Conservation (phyloP, 164 flowering plant genomes). For the Nymphaea thermarum region DNA sequence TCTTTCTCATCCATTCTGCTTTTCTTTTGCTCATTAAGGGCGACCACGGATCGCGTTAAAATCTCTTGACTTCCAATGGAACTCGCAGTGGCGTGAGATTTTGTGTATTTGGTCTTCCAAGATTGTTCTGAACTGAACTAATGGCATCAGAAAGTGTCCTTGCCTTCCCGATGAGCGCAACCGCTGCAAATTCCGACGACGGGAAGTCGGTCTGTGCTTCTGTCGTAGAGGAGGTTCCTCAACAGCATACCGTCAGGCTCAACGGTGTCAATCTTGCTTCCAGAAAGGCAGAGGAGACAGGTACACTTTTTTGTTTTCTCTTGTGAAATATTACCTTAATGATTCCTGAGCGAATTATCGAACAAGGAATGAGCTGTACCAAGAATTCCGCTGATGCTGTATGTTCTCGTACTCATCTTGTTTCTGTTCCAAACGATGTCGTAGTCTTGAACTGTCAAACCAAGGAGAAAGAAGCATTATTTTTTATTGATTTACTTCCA, state of each 20-base stretch:
- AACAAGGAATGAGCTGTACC: too few species aligned
- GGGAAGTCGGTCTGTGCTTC: constrained; percentile 12
- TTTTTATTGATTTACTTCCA: too few species aligned
- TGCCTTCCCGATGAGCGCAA: neutral
- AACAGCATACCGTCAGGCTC: constrained; percentile 19
- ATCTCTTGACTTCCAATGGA: neutral
- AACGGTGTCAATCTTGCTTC: constrained; percentile 40
- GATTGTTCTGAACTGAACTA: neutral
- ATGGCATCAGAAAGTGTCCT: neutral
- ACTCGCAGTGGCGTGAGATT: neutral
- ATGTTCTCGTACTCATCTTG: too few species aligned
- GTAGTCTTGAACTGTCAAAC: too few species aligned
- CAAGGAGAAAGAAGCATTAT: too few species aligned
- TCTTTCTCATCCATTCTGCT: neutral
- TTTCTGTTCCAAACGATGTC: too few species aligned
- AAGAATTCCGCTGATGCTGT: too few species aligned
- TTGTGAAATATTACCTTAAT: neutral
- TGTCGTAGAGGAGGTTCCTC: constrained; percentile 62
- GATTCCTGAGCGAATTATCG: neutral
- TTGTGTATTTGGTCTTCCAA: neutral
- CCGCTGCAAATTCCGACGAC: neutral
- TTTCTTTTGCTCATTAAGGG: neutral
- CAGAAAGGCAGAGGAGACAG: constrained; percentile 58
- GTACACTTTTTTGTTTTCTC: constrained; percentile 13
- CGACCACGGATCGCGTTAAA: neutral